phyloP scores from a whole-genome alignment of 1,139 yeast genomes.

The Nakaseomyces sp. region DNA sequence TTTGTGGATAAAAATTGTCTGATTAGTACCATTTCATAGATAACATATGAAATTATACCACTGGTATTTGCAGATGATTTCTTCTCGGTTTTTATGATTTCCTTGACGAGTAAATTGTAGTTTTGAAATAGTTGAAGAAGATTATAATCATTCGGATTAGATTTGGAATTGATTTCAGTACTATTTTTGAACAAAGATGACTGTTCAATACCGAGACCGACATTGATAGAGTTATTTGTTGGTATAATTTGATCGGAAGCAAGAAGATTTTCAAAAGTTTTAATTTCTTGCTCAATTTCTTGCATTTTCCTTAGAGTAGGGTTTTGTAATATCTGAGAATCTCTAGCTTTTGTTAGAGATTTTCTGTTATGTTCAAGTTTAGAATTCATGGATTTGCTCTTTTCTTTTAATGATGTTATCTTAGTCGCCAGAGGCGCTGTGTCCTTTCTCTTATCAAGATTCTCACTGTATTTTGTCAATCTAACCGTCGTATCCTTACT shows the following conservation, averaged over 20 bases:
- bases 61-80: not conserved
- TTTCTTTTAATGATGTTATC: not conserved
- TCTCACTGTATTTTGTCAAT: not conserved
- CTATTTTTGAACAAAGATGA: not conserved
- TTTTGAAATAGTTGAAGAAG: not conserved
- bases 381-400: not conserved
- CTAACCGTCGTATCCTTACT: not conserved
- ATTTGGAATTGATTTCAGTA: not conserved
- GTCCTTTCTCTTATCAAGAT: not conserved
- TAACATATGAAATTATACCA: not conserved
- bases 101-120: not conserved
- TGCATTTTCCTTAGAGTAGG: conserved; percentile 2
- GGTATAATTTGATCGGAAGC: not conserved
- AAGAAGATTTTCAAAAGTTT: not conserved
- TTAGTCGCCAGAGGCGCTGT: not conserved
- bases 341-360: not conserved
- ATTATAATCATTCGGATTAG: conserved; percentile 3
- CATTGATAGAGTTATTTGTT: not conserved
- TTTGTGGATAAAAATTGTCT: not conserved
- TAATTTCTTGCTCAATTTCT: not conserved
- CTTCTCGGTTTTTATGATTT: not conserved
- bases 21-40: not conserved
- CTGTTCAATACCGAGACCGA: conserved; percentile 1
- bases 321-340: not conserved
- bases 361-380: not conserved